Base-by-base conservation (phyloP, 306 rosid species). In the Rosa persica region DNA sequence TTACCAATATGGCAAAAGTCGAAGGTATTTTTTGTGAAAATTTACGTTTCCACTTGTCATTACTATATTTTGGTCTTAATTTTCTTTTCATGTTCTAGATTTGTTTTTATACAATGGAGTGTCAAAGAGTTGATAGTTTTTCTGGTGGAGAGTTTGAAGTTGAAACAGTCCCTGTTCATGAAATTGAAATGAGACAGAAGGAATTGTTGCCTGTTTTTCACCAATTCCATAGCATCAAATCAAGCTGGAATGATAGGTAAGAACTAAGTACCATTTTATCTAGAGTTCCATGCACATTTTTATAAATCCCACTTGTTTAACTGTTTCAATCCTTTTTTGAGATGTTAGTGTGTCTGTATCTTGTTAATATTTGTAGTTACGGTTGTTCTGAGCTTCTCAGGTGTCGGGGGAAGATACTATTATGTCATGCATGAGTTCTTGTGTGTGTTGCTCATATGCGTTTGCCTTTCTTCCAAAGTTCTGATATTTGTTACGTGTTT, bases 171-270 rank as follows among this genome's bases (percentile, higher is more conserved):
- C 79, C 92, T n/a, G 85, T 82, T 73, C 81, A 83, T 60, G 97
- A 91, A 90, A 80, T 93, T 83, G 98, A 93, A 80, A 85, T 90
- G 78, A 87, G 80, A 76, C 82, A 55, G 80, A 93, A 87, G 89
- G 98, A 91, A 78, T 79, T 90, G 83, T 83, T 93, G 75, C 98
- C 98, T 79, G 88, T 89, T 78, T 89, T 90, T 77, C 91, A 91
- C 83, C 91, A 91, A 87, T 90, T 92, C 75, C 92, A 81, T 76
- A 81, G 84, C 91, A 85, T 80, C 85, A 86, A 87, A 86, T 84
- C 90, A 30, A 84, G 81, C 83, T 91, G 93, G 97, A 86, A 75
- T 78, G 93, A 87, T 78, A 93, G 97, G 97, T 89, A 79, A 78
- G 82, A 76, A 77, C 68, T 88, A 80, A 80, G 82, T 74, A 75